Base-by-base conservation (phyloP, 2,329 filamentous ascomycete genomes). In the Penicillium sp. region DNA sequence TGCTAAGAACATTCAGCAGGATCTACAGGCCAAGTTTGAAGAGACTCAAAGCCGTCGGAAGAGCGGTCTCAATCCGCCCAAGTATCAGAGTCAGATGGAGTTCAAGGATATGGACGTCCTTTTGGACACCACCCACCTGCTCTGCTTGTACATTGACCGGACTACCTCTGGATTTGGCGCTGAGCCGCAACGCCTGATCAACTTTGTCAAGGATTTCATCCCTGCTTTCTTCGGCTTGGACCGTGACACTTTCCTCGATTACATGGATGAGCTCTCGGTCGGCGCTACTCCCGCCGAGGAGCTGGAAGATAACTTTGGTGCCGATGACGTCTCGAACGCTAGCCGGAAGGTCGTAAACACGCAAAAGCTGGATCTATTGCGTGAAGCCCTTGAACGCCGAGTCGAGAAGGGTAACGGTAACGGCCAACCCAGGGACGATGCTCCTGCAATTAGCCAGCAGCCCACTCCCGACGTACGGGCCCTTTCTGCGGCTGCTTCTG, bases 11-110 rank as follows among this genome's bases (percentile, higher is more conserved):
- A 83, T 99, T 10, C 87, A 94, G 30, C 89, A 91, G 62, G 87
- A 94, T 53, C 92, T 97, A 67, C 91, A 94, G 72, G 91, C 90
- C 44, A 95, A 91, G 70, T 88, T 92, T 61, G 92, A 97, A 69
- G 92, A 96, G 72, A 89, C 92, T 68, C 86, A 89, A 65, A 88
- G 89, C 46, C 78, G 86, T 61, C 83, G 86, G 55, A 82, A 80
- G 58, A 79, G 84, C 43, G 76, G 79, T 43, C 70, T 84, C 60
- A 82, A 82, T 53, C 78, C 83, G 5, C 79, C 83, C 14, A 83
- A 82, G 42, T 83, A 87, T 66, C 92, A 96, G 69, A 88, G 90
- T 68, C 78, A 84, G 40, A 92, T 88, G 75, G 78, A 81, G 16
- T 90, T 96, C 63, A 76, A 80, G 27, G 88, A 92, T 63, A 81